Evolutionary conservation across 2,329 filamentous ascomycete species (phyloP).

Genomic region (Pseudogymnoascus sp.): DNA sequence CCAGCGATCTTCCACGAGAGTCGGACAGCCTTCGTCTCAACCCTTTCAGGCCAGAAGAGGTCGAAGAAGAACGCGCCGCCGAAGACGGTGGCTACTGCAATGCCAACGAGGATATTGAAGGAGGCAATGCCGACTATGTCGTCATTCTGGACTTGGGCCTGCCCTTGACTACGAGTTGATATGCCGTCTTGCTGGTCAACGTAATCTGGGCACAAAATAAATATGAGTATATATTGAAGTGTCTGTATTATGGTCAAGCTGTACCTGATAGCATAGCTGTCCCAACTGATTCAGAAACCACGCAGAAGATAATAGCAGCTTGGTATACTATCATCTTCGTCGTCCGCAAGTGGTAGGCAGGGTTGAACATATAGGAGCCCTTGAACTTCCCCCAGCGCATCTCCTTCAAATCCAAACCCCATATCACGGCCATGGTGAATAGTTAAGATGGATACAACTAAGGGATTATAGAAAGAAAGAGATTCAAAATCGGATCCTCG

Average conservation of each 20-base stretch:
- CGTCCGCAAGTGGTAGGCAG: slow-evolving; percentile 44
- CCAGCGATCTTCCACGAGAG: slow-evolving; percentile 46
- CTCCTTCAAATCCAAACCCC: slow-evolving; percentile 48
- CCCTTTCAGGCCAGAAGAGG: slow-evolving; percentile 50
- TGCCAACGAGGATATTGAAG: slow-evolving; percentile 51
- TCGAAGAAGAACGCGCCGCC: slow-evolving; percentile 54
- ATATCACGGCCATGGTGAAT: slow-evolving; percentile 39
- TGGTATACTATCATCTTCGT: slow-evolving; percentile 55
- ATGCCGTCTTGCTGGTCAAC: slow-evolving; percentile 44
- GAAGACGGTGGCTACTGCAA: slow-evolving; percentile 50
- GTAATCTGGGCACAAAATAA: slow-evolving; percentile 35
- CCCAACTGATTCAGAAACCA: slow-evolving; percentile 48
- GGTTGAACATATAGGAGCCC: slow-evolving; percentile 49
- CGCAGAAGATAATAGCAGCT: slow-evolving; percentile 48
- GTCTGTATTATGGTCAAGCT: slow-evolving; percentile 9
- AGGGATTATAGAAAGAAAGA: neutral
- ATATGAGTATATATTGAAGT: neutral
- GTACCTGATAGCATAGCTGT: slow-evolving; percentile 46
- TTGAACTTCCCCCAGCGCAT: slow-evolving; percentile 53
- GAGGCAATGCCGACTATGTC: slow-evolving; percentile 46
- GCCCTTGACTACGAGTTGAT: slow-evolving; percentile 29
- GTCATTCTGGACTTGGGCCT: slow-evolving; percentile 42
- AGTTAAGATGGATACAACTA: neutral
- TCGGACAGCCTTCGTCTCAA: slow-evolving; percentile 40
- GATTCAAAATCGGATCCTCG: neutral